phyloP scores from a whole-genome alignment of 2,329 filamentous ascomycete species.

The Simplicillium aogashimaense region DNA sequence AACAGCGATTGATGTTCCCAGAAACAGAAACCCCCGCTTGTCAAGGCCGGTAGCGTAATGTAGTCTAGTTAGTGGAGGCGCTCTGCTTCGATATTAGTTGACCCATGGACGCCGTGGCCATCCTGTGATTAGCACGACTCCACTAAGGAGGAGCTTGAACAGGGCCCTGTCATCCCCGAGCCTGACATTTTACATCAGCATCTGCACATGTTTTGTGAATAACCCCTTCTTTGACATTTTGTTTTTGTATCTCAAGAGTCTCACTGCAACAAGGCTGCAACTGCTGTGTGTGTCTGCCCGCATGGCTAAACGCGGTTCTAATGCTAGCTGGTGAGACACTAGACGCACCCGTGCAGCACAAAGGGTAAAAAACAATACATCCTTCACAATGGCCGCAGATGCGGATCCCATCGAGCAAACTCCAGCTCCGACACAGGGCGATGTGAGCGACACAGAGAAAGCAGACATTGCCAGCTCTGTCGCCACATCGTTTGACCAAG shows the following conservation, averaged over 20 bases:
- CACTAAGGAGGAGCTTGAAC: no score
- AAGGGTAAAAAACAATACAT: not conserved
- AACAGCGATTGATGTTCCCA: no score
- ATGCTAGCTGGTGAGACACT: not conserved
- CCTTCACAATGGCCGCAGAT: conserved; percentile 1
- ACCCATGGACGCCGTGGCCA: no score
- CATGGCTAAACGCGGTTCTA: not conserved
- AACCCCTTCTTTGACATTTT: conserved; percentile 8
- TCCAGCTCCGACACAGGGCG: not conserved
- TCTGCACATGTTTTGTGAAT: no score
- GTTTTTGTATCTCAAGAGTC: not conserved
- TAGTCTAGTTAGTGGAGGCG: no score
- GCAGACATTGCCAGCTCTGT: conserved; percentile 12
- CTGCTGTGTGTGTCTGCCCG: not conserved
- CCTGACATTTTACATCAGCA: no score
- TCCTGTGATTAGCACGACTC: no score
- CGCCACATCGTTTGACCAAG: conserved; percentile 10
- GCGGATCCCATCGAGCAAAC: not conserved
- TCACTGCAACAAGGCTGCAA: not conserved
- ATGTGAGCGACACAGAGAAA: conserved; percentile 8
- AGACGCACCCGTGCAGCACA: not conserved
- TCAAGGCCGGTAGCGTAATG: no score
- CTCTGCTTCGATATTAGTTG: no score
- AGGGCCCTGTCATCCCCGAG: no score
- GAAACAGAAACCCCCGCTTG: no score